Evolutionary conservation across 257 asterid species (phyloP), one percentile per base, ranked within the genome.

Genomic region (Paraleonurus japonicus): DNA sequence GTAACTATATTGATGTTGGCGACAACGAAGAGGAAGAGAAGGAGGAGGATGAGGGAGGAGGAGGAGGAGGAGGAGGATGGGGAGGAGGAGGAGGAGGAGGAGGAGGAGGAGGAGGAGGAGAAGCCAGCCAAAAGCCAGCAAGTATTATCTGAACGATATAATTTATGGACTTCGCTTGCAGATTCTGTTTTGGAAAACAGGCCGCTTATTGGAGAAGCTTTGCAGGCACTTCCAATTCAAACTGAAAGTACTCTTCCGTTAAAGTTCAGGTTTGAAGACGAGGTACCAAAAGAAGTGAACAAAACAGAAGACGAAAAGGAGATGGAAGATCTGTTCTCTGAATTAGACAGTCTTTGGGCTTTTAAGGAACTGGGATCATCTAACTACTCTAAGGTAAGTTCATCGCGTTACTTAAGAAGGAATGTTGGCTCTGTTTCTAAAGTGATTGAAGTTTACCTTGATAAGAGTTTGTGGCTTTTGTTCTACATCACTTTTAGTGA

Each of bases 181-280:
- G 69, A 75, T 65, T 77, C 79, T 19, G 67, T 81, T 24, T 28
- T 83, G 78, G 64, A 71, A 69, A 65, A 23, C 12, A 65, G 64
- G 1, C 60, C 30, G 20, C 0, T 17, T 43, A 71, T 71, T 17
- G 72, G 28, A 67, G 74, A 72, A 73, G 67, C 20, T 50, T 9
- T 26, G 67, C 69, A 61, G 64, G 28, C 39, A 37, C 33, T 65
- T 5, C 33, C 60, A 20, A 7, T 65, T 33, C 69, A 17, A 41
- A 37, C 45, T 30, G 75, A 41, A 60, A 13, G 8, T 43, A 4
- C 61, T 45, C 82, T 78, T 51, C 84, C 90, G 0, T 19, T 32
- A 66, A 88, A 78, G 72, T 85, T 88, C 66, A 67, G 77, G 33
- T 85, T 88, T n/a, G 82, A 77, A 5, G 85, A 85, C 23, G 89